These are phyloP conservation scores for Coniochaeta ligniaria DNA, from an alignment of 2,329 filamentous ascomycete genomes.

Conservation along the genomic window DNA sequence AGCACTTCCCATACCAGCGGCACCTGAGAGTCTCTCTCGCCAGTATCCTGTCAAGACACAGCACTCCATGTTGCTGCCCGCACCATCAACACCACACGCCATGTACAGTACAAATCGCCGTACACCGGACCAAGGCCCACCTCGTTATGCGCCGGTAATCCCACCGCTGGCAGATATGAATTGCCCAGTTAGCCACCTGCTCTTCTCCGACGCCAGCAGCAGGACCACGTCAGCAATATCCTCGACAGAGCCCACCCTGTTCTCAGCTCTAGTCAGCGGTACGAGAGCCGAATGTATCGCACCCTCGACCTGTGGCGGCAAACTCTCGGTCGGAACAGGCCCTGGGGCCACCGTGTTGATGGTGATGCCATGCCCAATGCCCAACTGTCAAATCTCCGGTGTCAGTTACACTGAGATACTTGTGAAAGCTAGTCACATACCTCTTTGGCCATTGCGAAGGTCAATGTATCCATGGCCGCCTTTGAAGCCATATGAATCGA, in stretches of 20 bases:
- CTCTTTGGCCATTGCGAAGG: slow-evolving; percentile 22
- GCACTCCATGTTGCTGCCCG: neutral
- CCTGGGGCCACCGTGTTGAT: slow-evolving; percentile 32
- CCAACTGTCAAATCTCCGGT: slow-evolving; percentile 14
- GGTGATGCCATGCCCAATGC: slow-evolving; percentile 27
- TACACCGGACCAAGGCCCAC: neutral
- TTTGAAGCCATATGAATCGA: slow-evolving; percentile 20
- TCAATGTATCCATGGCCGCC: slow-evolving; percentile 25
- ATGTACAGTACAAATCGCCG: neutral
- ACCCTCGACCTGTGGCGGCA: slow-evolving; percentile 7
- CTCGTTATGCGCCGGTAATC: neutral
- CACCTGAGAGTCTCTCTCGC: neutral
- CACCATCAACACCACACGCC: neutral
- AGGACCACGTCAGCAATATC: slow-evolving; percentile 33
- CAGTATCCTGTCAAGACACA: neutral
- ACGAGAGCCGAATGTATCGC: slow-evolving; percentile 14
- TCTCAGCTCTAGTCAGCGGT: slow-evolving; percentile 21
- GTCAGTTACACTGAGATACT: neutral
- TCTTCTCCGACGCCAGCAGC: slow-evolving; percentile 26
- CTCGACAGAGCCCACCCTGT: slow-evolving; percentile 23
- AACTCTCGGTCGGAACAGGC: slow-evolving; percentile 25
- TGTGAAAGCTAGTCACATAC: slow-evolving; percentile 10
- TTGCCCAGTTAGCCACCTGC: slow-evolving; percentile 19
- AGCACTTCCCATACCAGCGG: neutral
- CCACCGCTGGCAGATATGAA: slow-evolving; percentile 1